phyloP scores from a whole-genome alignment of 345 rosid species.

The Gossypium bickii region DNA sequence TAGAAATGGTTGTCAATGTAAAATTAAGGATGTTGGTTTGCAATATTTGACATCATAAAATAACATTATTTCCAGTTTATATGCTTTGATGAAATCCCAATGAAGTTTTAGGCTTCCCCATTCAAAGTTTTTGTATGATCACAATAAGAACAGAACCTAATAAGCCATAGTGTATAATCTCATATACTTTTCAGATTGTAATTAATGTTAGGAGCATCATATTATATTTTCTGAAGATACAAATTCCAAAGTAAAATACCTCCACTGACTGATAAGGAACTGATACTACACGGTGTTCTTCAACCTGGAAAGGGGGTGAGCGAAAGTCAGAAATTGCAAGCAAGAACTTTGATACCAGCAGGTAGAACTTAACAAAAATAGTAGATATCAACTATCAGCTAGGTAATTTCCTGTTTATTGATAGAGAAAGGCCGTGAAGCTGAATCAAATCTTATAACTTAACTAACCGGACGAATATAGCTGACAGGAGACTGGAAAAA shows the following conservation, averaged over 20 bases:
- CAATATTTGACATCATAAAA: not conserved
- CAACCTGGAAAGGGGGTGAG: slow-evolving; percentile 53
- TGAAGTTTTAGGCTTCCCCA: not conserved
- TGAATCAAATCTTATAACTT: not conserved
- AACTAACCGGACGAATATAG: slow-evolving; percentile 2
- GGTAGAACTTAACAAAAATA: slow-evolving; percentile 7
- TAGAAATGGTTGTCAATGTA: not conserved
- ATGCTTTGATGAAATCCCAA: not conserved
- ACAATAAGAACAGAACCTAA: not conserved
- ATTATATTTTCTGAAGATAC: not conserved
- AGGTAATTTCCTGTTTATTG: not conserved
- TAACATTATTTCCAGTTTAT: not conserved
- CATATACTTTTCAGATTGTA: not conserved
- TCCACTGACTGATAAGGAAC: slow-evolving; percentile 72
- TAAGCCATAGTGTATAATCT: not conserved
- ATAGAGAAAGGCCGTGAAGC: not conserved
- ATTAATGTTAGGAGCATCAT: slow-evolving; percentile 1
- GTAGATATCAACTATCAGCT: not conserved
- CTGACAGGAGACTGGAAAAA: slow-evolving; percentile 6
- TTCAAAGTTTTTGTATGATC: not conserved
- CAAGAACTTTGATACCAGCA: not conserved
- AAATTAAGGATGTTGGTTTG: not conserved
- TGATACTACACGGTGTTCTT: slow-evolving; percentile 64
- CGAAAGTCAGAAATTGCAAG: slow-evolving; percentile 26
- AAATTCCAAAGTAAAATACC: slow-evolving; percentile 36